A percentile compares a stretch with the other conserved stretches of the same genome.
phyloP scores from a whole-genome alignment of 345 rosid species.

The Orychophragmus violaceus region DNA sequence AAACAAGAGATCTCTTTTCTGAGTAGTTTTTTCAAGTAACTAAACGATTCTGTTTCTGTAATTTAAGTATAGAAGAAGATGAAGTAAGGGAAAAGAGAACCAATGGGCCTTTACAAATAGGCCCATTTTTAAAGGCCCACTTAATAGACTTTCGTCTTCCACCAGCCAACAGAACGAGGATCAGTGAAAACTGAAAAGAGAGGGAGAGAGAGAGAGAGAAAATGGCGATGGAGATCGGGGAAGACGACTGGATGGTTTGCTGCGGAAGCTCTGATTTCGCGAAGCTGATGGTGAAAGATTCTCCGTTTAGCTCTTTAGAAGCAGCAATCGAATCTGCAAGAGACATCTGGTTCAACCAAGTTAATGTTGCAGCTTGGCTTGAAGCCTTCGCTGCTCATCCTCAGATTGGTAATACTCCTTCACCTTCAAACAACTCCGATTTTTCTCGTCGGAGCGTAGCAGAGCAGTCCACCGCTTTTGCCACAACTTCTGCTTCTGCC shows the following conservation, averaged over 20 bases:
- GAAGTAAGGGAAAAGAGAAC: background rate
- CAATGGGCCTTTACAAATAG: background rate
- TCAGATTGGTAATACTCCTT: conserved; percentile 62
- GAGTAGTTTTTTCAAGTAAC: background rate
- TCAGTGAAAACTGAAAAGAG: background rate
- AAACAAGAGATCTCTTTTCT: conserved; percentile 13
- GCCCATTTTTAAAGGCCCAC: background rate
- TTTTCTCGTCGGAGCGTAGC: conserved; percentile 66
- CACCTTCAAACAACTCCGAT: conserved; percentile 33
- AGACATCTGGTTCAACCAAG: conserved; percentile 77
- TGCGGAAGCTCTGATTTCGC: conserved; percentile 81
- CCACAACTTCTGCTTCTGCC: conserved; percentile 63
- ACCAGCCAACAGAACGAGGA: background rate
- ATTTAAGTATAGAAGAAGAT: background rate
- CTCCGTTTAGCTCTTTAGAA: conserved; percentile 53
- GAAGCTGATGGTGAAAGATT: conserved; percentile 47
- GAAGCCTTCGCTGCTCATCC: conserved; percentile 92
- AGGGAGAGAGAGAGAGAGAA: too few species aligned
- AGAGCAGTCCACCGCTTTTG: conserved; percentile 83
- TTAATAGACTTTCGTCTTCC: background rate
- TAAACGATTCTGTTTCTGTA: background rate
- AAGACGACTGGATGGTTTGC: conserved; percentile 57
- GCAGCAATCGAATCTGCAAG: conserved; percentile 51
- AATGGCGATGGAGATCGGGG: conserved; percentile 38
- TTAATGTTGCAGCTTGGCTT: conserved; percentile 79